Evolutionary conservation across 805 yeast genomes (phyloP).

Genomic region (Spathaspora arborariae): DNA sequence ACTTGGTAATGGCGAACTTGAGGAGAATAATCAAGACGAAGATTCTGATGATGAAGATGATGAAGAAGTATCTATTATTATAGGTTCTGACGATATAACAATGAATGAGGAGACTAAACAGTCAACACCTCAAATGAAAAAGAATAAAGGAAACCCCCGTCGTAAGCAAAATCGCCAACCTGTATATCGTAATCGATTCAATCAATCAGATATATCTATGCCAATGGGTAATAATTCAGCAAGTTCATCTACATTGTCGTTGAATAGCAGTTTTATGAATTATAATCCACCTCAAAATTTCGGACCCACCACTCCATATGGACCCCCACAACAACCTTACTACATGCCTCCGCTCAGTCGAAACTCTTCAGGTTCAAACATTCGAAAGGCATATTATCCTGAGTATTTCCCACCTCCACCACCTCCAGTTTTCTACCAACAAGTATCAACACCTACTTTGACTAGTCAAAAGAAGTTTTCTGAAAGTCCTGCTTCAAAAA

Average conservation of each 20-base stretch:
- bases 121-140: background rate
- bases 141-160: background rate
- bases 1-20: background rate
- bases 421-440: constrained; percentile 1
- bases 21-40: constrained; percentile 19
- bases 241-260: constrained; percentile 17
- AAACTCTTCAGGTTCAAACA: constrained; percentile 4
- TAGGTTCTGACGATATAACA: constrained; percentile 30
- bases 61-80: constrained; percentile 36
- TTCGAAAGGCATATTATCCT: background rate
- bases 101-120: constrained; percentile 6
- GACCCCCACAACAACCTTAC: constrained; percentile 3
- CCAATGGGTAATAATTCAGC: constrained; percentile 13
- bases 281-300: constrained; percentile 7
- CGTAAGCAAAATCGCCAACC: constrained; percentile 5
- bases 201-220: constrained; percentile 21
- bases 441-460: background rate
- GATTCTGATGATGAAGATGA: constrained; percentile 31
- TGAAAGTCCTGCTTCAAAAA: background rate
- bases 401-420: constrained; percentile 3
- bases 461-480: background rate
- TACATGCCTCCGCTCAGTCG: constrained; percentile 9
- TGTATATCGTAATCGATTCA: constrained; percentile 12
- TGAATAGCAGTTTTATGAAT: constrained; percentile 10
- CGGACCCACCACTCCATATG: background rate